Conservation (phyloP, 495 filamentous ascomycete species). For the Xylaria intraflava region DNA sequence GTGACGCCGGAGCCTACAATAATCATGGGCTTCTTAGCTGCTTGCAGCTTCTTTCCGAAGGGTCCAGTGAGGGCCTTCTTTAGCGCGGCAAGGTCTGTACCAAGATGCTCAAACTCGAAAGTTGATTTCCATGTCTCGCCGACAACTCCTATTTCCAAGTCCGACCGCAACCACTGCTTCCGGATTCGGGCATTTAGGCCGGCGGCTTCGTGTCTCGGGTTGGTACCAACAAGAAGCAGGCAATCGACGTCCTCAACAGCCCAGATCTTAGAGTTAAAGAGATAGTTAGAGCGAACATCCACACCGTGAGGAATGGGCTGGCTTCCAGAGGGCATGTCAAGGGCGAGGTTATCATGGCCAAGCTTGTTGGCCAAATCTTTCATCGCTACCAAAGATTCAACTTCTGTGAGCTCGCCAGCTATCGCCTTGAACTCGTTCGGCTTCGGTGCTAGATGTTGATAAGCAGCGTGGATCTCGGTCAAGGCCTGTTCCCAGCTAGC, state of each 20-base stretch:
- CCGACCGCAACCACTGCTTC: slow-evolving; percentile 94
- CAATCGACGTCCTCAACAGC: slow-evolving; percentile 90
- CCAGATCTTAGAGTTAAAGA: slow-evolving; percentile 91
- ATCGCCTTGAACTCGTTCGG: slow-evolving; percentile 94
- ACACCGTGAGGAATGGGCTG: slow-evolving; percentile 85
- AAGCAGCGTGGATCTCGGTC: slow-evolving; percentile 71
- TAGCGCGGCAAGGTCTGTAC: slow-evolving; percentile 64
- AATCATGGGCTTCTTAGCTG: slow-evolving; percentile 92
- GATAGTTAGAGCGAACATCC: slow-evolving; percentile 88
- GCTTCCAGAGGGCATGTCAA: slow-evolving; percentile 81
- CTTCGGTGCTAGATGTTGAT: slow-evolving; percentile 66
- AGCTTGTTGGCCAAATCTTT: slow-evolving; percentile 96
- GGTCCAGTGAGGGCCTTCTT: slow-evolving; percentile 78
- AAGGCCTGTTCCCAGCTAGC: slow-evolving; percentile 92
- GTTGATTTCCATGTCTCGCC: slow-evolving; percentile 88
- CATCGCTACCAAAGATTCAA: slow-evolving; percentile 88
- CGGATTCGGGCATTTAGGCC: slow-evolving; percentile 92
- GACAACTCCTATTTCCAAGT: slow-evolving; percentile 86
- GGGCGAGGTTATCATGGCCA: slow-evolving; percentile 88
- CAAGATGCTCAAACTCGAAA: slow-evolving; percentile 88
- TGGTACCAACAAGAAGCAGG: slow-evolving; percentile 88
- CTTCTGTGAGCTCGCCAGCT: slow-evolving; percentile 83
- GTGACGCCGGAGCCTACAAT: slow-evolving; percentile 83
- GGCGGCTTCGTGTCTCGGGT: slow-evolving; percentile 89
- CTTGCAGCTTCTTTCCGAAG: slow-evolving; percentile 83